A percentile compares a stretch with the other conserved stretches of the same genome.
phyloP scores from a whole-genome alignment of 257 asterid species.

The Primulina eburnea region DNA sequence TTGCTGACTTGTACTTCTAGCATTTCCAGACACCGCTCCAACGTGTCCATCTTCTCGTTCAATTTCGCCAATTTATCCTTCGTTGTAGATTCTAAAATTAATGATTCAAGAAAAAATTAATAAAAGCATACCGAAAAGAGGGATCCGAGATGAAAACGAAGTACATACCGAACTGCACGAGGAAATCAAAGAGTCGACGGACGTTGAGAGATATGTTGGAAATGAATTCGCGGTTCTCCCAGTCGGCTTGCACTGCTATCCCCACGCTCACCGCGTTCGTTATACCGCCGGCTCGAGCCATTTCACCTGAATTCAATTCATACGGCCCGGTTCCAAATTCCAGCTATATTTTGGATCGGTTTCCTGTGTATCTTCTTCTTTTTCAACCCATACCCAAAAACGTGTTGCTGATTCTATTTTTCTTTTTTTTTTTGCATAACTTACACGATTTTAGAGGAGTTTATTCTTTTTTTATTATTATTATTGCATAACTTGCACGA shows the following conservation, averaged over 20 bases:
- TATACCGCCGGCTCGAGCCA: constrained; percentile 94
- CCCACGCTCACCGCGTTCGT: constrained; percentile 90
- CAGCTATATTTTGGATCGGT: constrained; percentile 16
- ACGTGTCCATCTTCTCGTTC: constrained; percentile 81
- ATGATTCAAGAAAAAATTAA: neutral
- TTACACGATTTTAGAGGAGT: too few relatives aligned
- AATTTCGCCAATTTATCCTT: constrained; percentile 63
- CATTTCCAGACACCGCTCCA: constrained; percentile 76
- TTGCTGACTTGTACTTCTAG: constrained; percentile 86
- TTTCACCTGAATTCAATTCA: constrained; percentile 16
- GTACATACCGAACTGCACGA: constrained; percentile 67
- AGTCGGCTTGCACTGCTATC: constrained; percentile 96
- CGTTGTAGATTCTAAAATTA: constrained; percentile 67
- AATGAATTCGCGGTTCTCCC: constrained; percentile 94
- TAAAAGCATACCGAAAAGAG: neutral
- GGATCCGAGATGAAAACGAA: constrained; percentile 2
- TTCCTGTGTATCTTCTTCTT: neutral
- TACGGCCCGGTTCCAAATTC: neutral
- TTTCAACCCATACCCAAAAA: too few relatives aligned
- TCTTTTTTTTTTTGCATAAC: too few relatives aligned
- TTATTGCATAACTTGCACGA: too few relatives aligned
- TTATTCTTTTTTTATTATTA: too few relatives aligned
- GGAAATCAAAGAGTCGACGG: constrained; percentile 92
- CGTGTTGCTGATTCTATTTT: too few relatives aligned
- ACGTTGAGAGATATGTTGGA: constrained; percentile 83